These are phyloP conservation scores for Quercus glauca DNA, from an alignment of 306 rosid species.

Conservation along the genomic window DNA sequence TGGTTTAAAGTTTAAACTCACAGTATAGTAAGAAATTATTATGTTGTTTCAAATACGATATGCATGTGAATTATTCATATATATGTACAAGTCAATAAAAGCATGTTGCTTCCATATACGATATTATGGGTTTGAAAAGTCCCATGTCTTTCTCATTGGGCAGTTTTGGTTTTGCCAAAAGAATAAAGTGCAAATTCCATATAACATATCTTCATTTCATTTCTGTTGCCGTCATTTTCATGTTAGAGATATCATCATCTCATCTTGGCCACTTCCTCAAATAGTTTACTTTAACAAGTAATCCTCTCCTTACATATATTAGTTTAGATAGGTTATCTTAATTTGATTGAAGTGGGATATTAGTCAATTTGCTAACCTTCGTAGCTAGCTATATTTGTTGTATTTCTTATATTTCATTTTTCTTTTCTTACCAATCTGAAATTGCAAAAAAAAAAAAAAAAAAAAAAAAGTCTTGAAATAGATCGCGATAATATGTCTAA, in stretches of 20 bases:
- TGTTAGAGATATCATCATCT: constrained; percentile 40
- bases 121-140: background rate
- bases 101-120: background rate
- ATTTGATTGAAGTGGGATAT: constrained; percentile 13
- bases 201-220: constrained; percentile 8
- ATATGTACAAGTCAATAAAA: background rate
- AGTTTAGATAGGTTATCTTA: constrained; percentile 39
- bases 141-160: background rate
- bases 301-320: constrained; percentile 20
- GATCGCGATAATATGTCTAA: too few species aligned
- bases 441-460: constrained; percentile 16
- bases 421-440: background rate
- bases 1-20: background rate
- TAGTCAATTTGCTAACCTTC: constrained; percentile 19
- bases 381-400: constrained; percentile 8
- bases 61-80: background rate
- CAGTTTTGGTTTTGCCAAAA: background rate
- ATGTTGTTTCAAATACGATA: background rate
- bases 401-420: background rate
- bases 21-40: background rate
- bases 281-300: constrained; percentile 30
- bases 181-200: constrained; percentile 11
- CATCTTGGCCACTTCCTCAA: constrained; percentile 26
- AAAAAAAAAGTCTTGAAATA: background rate
- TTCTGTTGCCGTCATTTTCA: constrained; percentile 36